A percentile compares a stretch with the other conserved stretches of the same genome.
Evolutionary conservation across 441 rosid genomes (phyloP).

Genomic region (Jatropha podagrica): DNA sequence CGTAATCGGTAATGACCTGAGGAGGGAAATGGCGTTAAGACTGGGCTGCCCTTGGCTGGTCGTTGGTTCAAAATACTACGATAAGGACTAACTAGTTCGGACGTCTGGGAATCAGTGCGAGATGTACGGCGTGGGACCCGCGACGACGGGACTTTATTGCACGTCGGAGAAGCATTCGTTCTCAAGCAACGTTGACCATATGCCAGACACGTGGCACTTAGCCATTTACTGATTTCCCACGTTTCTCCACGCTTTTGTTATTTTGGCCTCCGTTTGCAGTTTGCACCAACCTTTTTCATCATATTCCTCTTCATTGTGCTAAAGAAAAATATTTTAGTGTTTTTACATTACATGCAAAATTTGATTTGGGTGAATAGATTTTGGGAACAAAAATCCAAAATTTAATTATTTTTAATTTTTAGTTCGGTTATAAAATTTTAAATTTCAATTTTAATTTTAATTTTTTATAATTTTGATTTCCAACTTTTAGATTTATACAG

Average conservation of each 20-base stretch:
- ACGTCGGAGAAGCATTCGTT: conserved; percentile 32
- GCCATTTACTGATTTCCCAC: conserved; percentile 29
- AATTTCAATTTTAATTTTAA: no score
- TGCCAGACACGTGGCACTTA: conserved; percentile 31
- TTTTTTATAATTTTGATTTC: no score
- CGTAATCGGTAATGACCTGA: no score
- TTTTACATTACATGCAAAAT: neutral
- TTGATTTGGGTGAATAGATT: no score
- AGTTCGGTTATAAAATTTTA: no score
- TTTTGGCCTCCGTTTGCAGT: neutral
- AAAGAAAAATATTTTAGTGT: neutral
- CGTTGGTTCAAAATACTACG: neutral
- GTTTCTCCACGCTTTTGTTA: conserved; percentile 18
- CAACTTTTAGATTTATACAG: no score
- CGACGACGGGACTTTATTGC: conserved; percentile 24
- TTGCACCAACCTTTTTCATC: no score
- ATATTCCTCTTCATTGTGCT: no score
- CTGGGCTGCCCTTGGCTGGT: neutral
- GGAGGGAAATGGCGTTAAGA: no score
- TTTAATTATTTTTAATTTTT: no score
- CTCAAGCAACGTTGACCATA: conserved; percentile 36
- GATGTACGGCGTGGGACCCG: conserved; percentile 10
- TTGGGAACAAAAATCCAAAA: no score
- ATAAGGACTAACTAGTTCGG: neutral
- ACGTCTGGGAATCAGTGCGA: neutral